Percentiles rank a stretch among this genome's conserved stretches.
phyloP scores from a whole-genome alignment of 805 yeast genomes.

The Yarrowia osloensis region DNA sequence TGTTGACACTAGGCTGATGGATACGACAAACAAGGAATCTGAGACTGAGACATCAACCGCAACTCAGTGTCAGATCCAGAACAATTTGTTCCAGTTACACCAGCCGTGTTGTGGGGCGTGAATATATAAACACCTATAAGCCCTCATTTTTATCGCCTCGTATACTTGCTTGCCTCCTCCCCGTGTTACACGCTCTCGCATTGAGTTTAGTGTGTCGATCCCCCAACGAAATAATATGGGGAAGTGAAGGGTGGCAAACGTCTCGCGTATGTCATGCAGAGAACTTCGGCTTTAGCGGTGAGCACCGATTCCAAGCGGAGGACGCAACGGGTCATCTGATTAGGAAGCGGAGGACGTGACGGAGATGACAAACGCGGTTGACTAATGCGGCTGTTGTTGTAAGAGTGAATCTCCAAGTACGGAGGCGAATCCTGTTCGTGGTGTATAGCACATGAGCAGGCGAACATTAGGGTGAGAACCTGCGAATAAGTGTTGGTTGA shows the following conservation, averaged over 20 bases:
- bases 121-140: neutral
- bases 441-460: too few species aligned
- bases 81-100: neutral
- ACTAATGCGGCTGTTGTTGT: neutral
- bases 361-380: neutral
- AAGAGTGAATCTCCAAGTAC: neutral
- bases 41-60: neutral
- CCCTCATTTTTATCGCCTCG: neutral
- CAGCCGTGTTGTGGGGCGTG: too few species aligned
- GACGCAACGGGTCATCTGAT: neutral
- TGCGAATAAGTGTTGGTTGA: too few species aligned
- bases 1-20: neutral
- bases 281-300: neutral
- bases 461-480: too few species aligned
- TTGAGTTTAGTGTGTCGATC: neutral
- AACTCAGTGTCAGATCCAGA: neutral
- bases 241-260: neutral
- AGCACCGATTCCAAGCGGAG: neutral
- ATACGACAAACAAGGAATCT: neutral
- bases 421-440: too few species aligned
- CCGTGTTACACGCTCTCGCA: neutral
- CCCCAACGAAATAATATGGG: conserved; percentile 9
- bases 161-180: neutral
- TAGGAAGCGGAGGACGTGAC: neutral
- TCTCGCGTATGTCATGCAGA: neutral